These are phyloP conservation scores for Tolypocladium inflatum DNA, from an alignment of 2,329 filamentous ascomycete genomes.

Conservation along the genomic window DNA sequence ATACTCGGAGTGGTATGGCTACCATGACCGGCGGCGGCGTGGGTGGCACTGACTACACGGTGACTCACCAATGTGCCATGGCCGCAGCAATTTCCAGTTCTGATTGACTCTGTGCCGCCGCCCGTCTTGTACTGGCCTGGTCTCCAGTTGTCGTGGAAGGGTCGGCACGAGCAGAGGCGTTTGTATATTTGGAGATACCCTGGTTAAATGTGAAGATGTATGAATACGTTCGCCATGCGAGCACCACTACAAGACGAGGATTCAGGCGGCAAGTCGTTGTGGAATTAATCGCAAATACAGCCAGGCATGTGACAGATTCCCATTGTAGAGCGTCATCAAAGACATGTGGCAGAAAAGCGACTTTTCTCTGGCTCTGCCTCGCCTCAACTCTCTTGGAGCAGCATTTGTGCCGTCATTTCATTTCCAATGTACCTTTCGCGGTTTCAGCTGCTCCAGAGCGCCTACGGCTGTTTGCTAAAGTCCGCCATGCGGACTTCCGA, in stretches of 20 bases:
- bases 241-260: too few relatives aligned
- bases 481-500: not conserved
- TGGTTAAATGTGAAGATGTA: not conserved
- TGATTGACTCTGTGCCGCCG: not conserved
- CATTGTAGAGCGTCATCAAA: too few relatives aligned
- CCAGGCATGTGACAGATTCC: too few relatives aligned
- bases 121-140: not conserved
- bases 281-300: too few relatives aligned
- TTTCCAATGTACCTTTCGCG: too few relatives aligned
- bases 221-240: not conserved
- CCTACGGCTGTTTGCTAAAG: not conserved
- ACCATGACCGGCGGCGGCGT: not conserved
- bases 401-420: too few relatives aligned
- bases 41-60: not conserved
- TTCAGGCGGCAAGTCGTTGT: too few relatives aligned
- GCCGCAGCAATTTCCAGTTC: not conserved
- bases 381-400: too few relatives aligned
- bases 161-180: too few relatives aligned
- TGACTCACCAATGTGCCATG: not conserved
- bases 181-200: not conserved
- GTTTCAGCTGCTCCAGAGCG: not conserved
- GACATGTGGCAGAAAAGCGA: too few relatives aligned
- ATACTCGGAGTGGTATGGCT: slow-evolving; percentile 6
- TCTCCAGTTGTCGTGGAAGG: too few relatives aligned
- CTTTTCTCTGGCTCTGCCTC: too few relatives aligned